phyloP scores from a whole-genome alignment of 768 basidiomycete genomes.

The Hygrophorus russula region DNA sequence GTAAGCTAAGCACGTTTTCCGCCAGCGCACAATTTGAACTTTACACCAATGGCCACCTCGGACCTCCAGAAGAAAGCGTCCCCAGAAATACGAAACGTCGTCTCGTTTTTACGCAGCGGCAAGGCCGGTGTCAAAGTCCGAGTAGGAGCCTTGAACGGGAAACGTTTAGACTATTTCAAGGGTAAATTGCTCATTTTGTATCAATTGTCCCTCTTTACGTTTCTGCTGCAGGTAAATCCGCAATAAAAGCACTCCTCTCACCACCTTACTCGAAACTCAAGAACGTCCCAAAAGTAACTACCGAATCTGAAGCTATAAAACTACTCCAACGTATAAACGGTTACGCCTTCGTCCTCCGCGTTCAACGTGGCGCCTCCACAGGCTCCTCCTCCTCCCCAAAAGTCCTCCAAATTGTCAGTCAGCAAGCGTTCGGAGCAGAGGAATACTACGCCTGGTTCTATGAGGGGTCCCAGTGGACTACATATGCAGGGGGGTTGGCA shows the following conservation, averaged over 20 bases:
- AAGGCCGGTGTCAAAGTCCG: conserved; percentile 82
- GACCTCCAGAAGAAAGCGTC: conserved; percentile 78
- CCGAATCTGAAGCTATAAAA: conserved; percentile 63
- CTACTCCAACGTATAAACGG: conserved; percentile 64
- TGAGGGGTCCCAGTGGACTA: conserved; percentile 88
- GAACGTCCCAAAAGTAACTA: conserved; percentile 60
- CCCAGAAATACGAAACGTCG: conserved; percentile 69
- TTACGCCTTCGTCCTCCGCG: conserved; percentile 86
- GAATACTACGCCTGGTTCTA: conserved; percentile 97
- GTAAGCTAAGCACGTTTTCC: neutral
- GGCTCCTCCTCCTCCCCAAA: conserved; percentile 70
- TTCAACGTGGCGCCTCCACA: conserved; percentile 63
- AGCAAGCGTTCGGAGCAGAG: conserved; percentile 67
- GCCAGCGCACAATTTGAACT: too few relatives aligned
- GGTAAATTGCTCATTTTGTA: conserved; percentile 35
- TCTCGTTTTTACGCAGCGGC: conserved; percentile 78
- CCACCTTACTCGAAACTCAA: conserved; percentile 89
- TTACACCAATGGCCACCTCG: conserved; percentile 24
- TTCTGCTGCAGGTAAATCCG: conserved; percentile 64
- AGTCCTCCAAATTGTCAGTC: conserved; percentile 65
- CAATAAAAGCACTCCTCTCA: conserved; percentile 82
- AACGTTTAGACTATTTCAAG: conserved; percentile 96
- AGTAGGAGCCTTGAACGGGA: conserved; percentile 86
- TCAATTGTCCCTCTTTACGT: neutral
- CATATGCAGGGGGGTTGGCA: conserved; percentile 77